Evolutionary conservation across 306 rosid genomes (phyloP).

Genomic region (Datisca glomerata): DNA sequence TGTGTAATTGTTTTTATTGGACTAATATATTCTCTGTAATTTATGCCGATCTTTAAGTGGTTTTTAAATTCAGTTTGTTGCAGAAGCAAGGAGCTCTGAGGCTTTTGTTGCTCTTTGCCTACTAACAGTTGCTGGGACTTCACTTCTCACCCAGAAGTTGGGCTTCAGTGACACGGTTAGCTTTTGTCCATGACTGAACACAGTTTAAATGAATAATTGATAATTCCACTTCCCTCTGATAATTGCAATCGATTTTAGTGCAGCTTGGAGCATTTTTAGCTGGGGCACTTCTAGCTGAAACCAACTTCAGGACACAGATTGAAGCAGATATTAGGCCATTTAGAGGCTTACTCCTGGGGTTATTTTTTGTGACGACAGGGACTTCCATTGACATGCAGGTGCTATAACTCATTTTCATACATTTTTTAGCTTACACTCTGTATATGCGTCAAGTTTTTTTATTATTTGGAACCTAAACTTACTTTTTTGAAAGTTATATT

Average conservation of each 20-base stretch:
- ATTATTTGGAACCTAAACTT: too few species aligned
- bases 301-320: constrained; percentile 96
- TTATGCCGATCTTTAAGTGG: too few species aligned
- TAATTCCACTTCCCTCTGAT: constrained; percentile 1
- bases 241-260: constrained; percentile 16
- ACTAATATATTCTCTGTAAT: too few species aligned
- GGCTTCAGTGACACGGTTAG: constrained; percentile 97
- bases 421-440: constrained; percentile 6
- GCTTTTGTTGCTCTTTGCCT: constrained; percentile 99
- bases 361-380: constrained; percentile 88
- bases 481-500: too few species aligned
- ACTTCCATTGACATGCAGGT: constrained; percentile 93
- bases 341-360: constrained; percentile 93
- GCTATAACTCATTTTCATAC: constrained; percentile 3
- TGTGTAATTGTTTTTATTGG: constrained; percentile 17
- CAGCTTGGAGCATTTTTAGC: constrained; percentile 99
- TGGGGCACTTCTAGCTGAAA: constrained; percentile 96
- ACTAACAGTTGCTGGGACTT: constrained; percentile 90
- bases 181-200: constrained; percentile 7
- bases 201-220: constrained; percentile 2
- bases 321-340: constrained; percentile 99
- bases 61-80: constrained; percentile 71
- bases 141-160: constrained; percentile 82
- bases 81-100: constrained; percentile 98
- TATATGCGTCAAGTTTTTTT: too few species aligned